Conservation (phyloP, 2,329 filamentous ascomycete species). For the Fusarium brachygibbosum region DNA sequence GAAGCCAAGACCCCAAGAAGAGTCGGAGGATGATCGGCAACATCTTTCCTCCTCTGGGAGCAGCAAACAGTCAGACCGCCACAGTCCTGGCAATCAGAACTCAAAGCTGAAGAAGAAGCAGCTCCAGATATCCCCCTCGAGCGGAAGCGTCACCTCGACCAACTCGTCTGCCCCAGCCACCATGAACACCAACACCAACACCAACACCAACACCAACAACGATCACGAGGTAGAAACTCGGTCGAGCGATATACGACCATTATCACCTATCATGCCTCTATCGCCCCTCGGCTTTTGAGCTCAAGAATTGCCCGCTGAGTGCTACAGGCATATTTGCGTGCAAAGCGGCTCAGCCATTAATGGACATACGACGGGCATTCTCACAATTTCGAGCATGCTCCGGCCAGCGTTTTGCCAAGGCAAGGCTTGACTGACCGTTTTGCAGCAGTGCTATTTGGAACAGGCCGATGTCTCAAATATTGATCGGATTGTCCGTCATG, state of each 20-base stretch:
- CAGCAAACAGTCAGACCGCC: conserved; percentile 63
- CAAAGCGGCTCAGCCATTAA: neutral
- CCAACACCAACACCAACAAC: conserved; percentile 62
- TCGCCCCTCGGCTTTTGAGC: conserved; percentile 71
- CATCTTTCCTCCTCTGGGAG: conserved; percentile 73
- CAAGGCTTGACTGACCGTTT: neutral
- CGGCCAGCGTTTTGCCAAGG: neutral
- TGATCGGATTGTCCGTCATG: neutral
- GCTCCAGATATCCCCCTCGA: conserved; percentile 57
- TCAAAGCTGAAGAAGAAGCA: conserved; percentile 60
- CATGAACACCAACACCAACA: conserved; percentile 60
- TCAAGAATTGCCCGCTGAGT: conserved; percentile 19
- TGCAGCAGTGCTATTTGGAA: neutral
- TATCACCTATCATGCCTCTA: conserved; percentile 76
- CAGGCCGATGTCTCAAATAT: neutral
- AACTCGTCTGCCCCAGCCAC: conserved; percentile 61
- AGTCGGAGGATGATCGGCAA: conserved; percentile 44
- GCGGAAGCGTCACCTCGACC: conserved; percentile 60
- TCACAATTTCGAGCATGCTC: neutral
- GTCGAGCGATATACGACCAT: conserved; percentile 64
- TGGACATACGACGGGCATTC: neutral
- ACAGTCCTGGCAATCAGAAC: conserved; percentile 43
- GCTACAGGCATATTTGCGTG: conserved; percentile 9
- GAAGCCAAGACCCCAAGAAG: conserved; percentile 47
- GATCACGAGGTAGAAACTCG: conserved; percentile 49